Base-by-base conservation (phyloP, 441 rosid species). In the Populus hybrid region DNA sequence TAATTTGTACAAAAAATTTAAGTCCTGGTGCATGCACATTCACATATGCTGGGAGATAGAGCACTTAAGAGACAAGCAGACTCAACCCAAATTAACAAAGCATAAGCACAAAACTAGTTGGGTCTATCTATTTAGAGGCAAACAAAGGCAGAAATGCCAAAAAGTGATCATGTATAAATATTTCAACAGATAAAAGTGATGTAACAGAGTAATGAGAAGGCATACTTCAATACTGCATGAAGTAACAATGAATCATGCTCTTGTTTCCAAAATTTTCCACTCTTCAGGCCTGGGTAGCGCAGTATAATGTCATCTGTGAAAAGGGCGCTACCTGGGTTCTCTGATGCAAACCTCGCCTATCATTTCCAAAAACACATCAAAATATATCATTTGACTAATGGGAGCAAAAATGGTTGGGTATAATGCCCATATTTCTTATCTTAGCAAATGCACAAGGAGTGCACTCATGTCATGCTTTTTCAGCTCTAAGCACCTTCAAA, bases 191-290 rank as follows among this genome's bases (percentile, higher is more conserved):
- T 10, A 63, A 63, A 63, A 67, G 36, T 40, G 36, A 11, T 67
- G 8, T 6, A n/a, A 67, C 36, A 69, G n/a, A 61, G 50, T 28
- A 61, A 67, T 18, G 70, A 32, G 74, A 70, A 70, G 66, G 66
- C 94, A 77, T 91, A 97, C 99, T 91, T 97, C 64, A 89, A 82
- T 36, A 97, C 95, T 36, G 99, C 99, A 76, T 87, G 84, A 26
- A 97, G 87, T 83, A 97, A 84, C 78, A 87, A 73, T 35, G 77
- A 78, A 87, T 97, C 99, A 80, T 97, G 99, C 69, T 91, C 98
- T 84, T 90, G 95, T 81, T 92, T 97, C 99, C 99, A 97, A 81
- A 84, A 82, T 81, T 86, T 92, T 77, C 98, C 98, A 87, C 94
- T 84, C 86, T 86, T 89, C 77, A 97, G 82, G 73, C 89, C 91